phyloP scores from a whole-genome alignment of 2,329 filamentous ascomycete species.

The Aspergillus sp. region DNA sequence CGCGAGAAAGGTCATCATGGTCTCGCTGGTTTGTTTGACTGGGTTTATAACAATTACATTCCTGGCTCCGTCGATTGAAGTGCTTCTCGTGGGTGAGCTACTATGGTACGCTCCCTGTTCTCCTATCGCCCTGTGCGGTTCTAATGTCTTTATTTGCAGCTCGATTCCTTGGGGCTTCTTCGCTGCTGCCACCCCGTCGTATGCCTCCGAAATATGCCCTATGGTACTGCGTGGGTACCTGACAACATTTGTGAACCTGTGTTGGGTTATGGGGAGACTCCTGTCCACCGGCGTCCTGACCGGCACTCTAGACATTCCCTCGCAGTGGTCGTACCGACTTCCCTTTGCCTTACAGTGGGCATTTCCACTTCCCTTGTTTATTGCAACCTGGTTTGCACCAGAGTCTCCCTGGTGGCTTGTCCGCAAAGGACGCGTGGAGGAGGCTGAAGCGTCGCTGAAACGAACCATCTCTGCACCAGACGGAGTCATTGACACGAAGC shows the following conservation, averaged over 20 bases:
- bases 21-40: slow-evolving; percentile 40
- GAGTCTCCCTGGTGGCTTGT: slow-evolving; percentile 52
- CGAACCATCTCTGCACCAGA: background rate
- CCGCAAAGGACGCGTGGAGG: slow-evolving; percentile 24
- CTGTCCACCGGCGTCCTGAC: slow-evolving; percentile 48
- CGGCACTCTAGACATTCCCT: slow-evolving; percentile 38
- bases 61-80: slow-evolving; percentile 44
- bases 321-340: slow-evolving; percentile 51
- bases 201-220: slow-evolving; percentile 44
- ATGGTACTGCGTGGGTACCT: slow-evolving; percentile 39
- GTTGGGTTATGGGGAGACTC: slow-evolving; percentile 46
- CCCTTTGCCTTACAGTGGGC: slow-evolving; percentile 51
- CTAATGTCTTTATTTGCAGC: background rate
- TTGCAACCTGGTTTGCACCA: slow-evolving; percentile 44
- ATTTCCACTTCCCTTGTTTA: slow-evolving; percentile 48
- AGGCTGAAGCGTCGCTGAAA: background rate
- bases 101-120: background rate
- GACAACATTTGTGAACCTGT: slow-evolving; percentile 42
- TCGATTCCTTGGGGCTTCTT: slow-evolving; percentile 1
- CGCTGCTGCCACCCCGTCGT: slow-evolving; percentile 40
- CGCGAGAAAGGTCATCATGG: slow-evolving; percentile 30
- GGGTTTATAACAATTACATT: slow-evolving; percentile 49
- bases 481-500: background rate
- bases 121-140: too few relatives aligned
- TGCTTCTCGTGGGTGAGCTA: slow-evolving; percentile 44